Conservation (phyloP, 179 eudicot species). For the Beta corolliflora region DNA sequence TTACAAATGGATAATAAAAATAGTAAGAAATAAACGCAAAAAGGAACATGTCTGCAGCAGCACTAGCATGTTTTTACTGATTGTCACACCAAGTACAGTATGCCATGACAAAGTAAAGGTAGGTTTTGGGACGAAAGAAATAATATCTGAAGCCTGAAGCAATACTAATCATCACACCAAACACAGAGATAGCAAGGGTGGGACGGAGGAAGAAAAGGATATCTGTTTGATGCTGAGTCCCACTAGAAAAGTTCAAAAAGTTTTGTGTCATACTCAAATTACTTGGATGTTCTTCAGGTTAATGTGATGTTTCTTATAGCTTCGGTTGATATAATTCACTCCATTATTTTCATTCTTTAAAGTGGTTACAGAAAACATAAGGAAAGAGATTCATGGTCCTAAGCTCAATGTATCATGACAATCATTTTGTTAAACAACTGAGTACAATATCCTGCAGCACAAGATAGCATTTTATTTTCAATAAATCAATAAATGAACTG, state of each 20-base stretch:
- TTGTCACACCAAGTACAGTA: conserved; percentile 20
- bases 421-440: background rate
- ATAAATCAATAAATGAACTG: background rate
- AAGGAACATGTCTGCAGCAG: background rate
- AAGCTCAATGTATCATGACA: background rate
- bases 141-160: background rate
- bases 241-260: background rate
- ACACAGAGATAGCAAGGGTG: background rate
- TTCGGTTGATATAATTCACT: background rate
- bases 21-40: background rate
- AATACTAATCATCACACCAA: conserved; percentile 1
- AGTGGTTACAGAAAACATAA: background rate
- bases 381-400: background rate
- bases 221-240: background rate
- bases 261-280: too few species aligned
- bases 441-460: background rate
- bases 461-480: background rate
- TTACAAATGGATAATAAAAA: background rate
- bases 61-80: background rate
- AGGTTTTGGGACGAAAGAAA: background rate
- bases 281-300: background rate
- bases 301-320: background rate
- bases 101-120: background rate
- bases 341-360: background rate
- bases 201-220: background rate